These are phyloP conservation scores for Boletus vermiculosoides DNA, from an alignment of 768 basidiomycete genomes.

Conservation along the genomic window DNA sequence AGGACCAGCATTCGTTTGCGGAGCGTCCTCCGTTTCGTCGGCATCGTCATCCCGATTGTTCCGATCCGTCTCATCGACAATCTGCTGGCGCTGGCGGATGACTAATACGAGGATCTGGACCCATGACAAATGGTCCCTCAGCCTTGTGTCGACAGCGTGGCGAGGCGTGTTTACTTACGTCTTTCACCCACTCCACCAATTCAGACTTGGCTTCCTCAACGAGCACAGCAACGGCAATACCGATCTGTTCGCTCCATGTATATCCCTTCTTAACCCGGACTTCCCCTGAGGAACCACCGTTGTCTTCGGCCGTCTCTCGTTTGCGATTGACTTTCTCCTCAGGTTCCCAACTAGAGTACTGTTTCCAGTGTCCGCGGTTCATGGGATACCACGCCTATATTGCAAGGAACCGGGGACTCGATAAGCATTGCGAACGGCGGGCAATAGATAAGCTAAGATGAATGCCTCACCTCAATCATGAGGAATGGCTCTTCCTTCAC, in stretches of 20 bases:
- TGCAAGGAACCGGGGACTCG: slow-evolving; percentile 4
- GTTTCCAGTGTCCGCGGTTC: slow-evolving; percentile 84
- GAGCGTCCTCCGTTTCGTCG: slow-evolving; percentile 34
- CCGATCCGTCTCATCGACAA: slow-evolving; percentile 61
- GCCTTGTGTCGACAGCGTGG: slow-evolving; percentile 23
- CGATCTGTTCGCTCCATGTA: slow-evolving; percentile 87
- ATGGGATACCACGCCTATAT: slow-evolving; percentile 84
- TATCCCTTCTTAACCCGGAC: slow-evolving; percentile 84
- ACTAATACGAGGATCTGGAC: slow-evolving; percentile 60
- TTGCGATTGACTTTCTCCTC: slow-evolving; percentile 41
- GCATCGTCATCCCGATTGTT: slow-evolving; percentile 37
- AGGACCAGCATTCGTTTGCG: slow-evolving; percentile 37
- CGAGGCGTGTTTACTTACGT: slow-evolving; percentile 51
- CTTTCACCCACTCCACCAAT: slow-evolving; percentile 77
- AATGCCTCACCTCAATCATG: slow-evolving; percentile 73
- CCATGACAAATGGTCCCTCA: slow-evolving; percentile 10
- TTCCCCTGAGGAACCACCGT: slow-evolving; percentile 54
- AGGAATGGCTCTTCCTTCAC: slow-evolving; percentile 82
- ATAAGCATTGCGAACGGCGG: slow-evolving; percentile 21
- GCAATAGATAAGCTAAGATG: slow-evolving; percentile 25
- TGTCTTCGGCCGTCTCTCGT: slow-evolving; percentile 34
- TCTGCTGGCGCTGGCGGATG: slow-evolving; percentile 55
- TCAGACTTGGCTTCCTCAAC: slow-evolving; percentile 60
- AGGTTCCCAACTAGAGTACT: slow-evolving; percentile 75
- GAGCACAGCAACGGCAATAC: slow-evolving; percentile 76